Base-by-base conservation (phyloP, 768 basidiomycete species). In the Naganishia randhawae region DNA sequence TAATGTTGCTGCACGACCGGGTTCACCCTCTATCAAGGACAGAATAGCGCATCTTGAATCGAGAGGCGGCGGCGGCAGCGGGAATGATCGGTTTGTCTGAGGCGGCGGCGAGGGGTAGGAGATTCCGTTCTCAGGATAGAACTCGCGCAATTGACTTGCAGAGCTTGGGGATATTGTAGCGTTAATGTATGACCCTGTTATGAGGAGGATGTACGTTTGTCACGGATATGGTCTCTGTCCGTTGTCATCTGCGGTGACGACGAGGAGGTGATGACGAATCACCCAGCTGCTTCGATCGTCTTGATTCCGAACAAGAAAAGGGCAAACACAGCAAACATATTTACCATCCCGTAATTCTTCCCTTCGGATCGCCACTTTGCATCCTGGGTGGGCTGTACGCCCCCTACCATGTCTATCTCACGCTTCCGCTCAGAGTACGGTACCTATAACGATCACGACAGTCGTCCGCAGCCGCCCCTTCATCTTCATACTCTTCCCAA, bases 401-500 rank as follows among this genome's bases (percentile, higher is more conserved):
- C n/a, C n/a, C 7, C 41, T 16, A 42, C 14, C 45, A 48, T 48
- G 45, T 22, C 45, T 4, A n/a, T 22, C 45, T 22, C 16, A 7
- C 45, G n/a, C n/a, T 6, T n/a, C 45, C 54, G 14, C 33, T 37
- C 54, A 3, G 4, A n/a, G 4, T 64, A 64, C 63, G 63, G 48
- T 4, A 50, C 63, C 10, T 35, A 39, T 31, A 50, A 64, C 29
- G 50, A 64, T 31, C 27, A 7, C 45, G 50, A 50, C 22, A n/a
- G 45, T 2, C 50, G 45, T 16, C 65, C 65, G 16, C 67, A 68
- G 41, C 41, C 67, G 6, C 2, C 89, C 86, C 73, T 91, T 88
- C 89, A 91, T 88, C 48, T 84, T 82, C 35, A 94, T 85, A 50
- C 89, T 78, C 75, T 92, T 1, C 69, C 69, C 9, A 54, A 57